phyloP scores from a whole-genome alignment of 23 red algal genomes.

The Gracilaria domingensis region DNA sequence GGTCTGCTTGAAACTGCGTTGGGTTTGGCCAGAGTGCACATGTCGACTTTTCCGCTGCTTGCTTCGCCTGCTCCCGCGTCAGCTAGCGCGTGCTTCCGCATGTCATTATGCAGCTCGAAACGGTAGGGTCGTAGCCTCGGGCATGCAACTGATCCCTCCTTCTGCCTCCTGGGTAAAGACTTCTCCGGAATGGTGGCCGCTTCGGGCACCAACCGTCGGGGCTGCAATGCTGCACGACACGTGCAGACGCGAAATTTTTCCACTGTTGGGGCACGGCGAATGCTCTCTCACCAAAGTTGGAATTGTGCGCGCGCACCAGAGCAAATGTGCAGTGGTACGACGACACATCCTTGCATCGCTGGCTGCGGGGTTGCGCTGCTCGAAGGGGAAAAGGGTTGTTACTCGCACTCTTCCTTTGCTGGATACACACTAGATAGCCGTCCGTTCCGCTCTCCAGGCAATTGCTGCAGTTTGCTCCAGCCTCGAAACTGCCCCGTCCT shows the following conservation, averaged over 20 bases:
- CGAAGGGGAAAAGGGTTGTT: not conserved
- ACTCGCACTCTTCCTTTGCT: not conserved
- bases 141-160: too few species aligned
- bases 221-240: not conserved
- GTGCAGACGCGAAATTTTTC: not conserved
- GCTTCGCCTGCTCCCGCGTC: not conserved
- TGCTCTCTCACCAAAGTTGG: conserved; percentile 7
- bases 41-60: not conserved
- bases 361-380: not conserved
- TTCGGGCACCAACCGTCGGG: not conserved
- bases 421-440: not conserved
- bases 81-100: not conserved
- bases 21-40: not conserved
- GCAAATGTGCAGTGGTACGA: not conserved
- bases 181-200: too few species aligned
- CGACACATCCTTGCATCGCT: not conserved
- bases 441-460: not conserved
- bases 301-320: conserved; percentile 14
- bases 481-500: not conserved
- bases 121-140: too few species aligned
- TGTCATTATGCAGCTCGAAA: not conserved
- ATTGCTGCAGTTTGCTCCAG: too few species aligned
- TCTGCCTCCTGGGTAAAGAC: too few species aligned
- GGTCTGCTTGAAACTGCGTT: not conserved
- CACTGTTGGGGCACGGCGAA: not conserved